Evolutionary conservation across 2,329 filamentous ascomycete genomes (phyloP).

Genomic region (Aspergillus melleus): DNA sequence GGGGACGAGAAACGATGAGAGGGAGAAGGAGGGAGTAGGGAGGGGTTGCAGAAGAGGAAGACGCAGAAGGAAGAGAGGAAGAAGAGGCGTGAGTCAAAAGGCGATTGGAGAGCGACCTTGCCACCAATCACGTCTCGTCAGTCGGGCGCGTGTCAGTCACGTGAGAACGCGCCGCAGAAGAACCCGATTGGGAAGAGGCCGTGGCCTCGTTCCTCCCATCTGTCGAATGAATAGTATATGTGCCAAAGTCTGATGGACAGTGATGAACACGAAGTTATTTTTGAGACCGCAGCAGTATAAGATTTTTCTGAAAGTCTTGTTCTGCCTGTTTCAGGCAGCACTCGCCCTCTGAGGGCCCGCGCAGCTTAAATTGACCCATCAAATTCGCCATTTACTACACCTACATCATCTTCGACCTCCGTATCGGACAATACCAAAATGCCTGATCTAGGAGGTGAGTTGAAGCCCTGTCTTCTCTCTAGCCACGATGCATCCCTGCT

Average conservation of each 20-base stretch:
- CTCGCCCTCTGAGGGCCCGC: background rate
- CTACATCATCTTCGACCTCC: background rate
- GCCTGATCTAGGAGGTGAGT: constrained; percentile 30
- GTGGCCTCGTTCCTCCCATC: background rate
- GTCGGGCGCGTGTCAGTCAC: constrained; percentile 9
- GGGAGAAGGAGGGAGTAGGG: background rate
- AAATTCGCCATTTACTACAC: background rate
- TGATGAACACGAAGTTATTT: no score
- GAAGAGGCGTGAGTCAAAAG: constrained; percentile 3
- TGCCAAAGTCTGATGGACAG: background rate
- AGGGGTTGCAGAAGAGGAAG: background rate
- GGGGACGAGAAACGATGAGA: constrained; percentile 1
- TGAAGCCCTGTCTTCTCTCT: background rate
- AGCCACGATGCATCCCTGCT: background rate
- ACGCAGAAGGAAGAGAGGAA: background rate
- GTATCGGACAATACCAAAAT: constrained; percentile 15
- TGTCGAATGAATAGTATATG: background rate
- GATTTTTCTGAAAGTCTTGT: background rate
- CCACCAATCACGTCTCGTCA: background rate
- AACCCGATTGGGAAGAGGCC: background rate
- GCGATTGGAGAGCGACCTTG: constrained; percentile 7
- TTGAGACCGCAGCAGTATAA: background rate
- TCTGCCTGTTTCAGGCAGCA: background rate
- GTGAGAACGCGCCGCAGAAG: constrained; percentile 1
- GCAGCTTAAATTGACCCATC: background rate